Base-by-base conservation (phyloP, 2,329 filamentous ascomycete genomes). In the Aspergillus jensenii region DNA sequence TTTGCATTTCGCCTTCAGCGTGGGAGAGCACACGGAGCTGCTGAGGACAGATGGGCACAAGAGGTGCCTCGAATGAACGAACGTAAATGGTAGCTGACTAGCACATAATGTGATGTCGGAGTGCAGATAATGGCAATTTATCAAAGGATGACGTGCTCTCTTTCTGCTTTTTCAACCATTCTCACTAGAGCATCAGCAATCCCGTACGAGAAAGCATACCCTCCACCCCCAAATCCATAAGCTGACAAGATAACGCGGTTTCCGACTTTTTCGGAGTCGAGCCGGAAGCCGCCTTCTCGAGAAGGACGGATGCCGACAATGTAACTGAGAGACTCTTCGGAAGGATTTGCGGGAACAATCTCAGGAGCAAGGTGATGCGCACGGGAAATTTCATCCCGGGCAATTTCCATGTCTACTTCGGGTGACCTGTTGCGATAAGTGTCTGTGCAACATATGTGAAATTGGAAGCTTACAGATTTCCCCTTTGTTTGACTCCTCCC, bases 131-230 rank as follows among this genome's bases (percentile, higher is more conserved):
- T 14, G 45, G 15, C 23, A 31, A 37, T 14, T 25, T 31, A 47
- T 56, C 48, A 65, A 2, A 59, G 21, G 52, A 74, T 70, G 12
- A 74, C 62, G 55, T 69, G 64, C 14, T 71, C 66, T 11, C 66
- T 65, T 49, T 75, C 73, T 1, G 61, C 60, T n/a, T 58, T 62
- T 55, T 73, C 68, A 12, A 75, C 71, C 70, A 74, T 74, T 58
- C 66, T 70, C n/a, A 67, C 58, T 40, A 75, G 40, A 5, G 70
- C 68, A 62, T 74, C 69, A 0, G 70, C 73, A 37, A 74, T 63
- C 0, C 73, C 73, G 51, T 75, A 74, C 2, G 71, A 73, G 52
- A 74, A 75, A 1, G 72, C 68, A 62, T 75, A 76, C 1, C 73
- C 73, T 11, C 71, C 72, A 14, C 73, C 73, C 3, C 72, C 73